phyloP scores from a whole-genome alignment of 345 rosid genomes.

The Eucalyptus erythrocorys region DNA sequence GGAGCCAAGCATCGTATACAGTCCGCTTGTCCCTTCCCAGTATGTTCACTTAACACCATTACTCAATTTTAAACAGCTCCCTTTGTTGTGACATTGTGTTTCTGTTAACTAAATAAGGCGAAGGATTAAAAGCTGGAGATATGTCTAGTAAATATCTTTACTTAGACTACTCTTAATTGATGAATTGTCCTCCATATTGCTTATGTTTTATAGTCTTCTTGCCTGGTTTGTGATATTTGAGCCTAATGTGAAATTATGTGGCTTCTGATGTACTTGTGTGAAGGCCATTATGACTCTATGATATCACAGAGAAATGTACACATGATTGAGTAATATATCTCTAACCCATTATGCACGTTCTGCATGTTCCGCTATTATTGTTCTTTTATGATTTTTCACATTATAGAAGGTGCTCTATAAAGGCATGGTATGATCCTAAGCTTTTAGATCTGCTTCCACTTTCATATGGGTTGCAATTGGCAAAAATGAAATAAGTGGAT shows the following conservation, averaged over 20 bases:
- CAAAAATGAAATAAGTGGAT: background rate
- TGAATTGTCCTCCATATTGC: background rate
- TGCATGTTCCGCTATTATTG: background rate
- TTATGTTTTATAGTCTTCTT: background rate
- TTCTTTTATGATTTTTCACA: background rate
- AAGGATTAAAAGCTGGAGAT: background rate
- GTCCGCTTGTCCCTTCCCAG: constrained; percentile 87
- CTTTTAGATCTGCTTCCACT: background rate
- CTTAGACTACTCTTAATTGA: background rate
- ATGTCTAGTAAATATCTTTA: background rate
- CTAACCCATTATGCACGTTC: background rate
- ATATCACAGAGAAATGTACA: background rate
- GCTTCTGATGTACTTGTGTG: background rate
- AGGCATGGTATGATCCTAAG: background rate
- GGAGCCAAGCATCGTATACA: constrained; percentile 87
- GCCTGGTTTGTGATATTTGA: background rate
- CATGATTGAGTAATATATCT: background rate
- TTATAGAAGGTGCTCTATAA: background rate
- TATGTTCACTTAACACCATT: constrained; percentile 14
- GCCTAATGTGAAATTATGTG: background rate
- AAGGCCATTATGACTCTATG: background rate
- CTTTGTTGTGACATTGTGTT: background rate
- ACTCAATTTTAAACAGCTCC: background rate
- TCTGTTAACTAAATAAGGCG: background rate
- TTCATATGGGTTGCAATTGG: background rate